Conservation (phyloP, 2,329 filamentous ascomycete species). For the Pseudogymnoascus sp. region DNA sequence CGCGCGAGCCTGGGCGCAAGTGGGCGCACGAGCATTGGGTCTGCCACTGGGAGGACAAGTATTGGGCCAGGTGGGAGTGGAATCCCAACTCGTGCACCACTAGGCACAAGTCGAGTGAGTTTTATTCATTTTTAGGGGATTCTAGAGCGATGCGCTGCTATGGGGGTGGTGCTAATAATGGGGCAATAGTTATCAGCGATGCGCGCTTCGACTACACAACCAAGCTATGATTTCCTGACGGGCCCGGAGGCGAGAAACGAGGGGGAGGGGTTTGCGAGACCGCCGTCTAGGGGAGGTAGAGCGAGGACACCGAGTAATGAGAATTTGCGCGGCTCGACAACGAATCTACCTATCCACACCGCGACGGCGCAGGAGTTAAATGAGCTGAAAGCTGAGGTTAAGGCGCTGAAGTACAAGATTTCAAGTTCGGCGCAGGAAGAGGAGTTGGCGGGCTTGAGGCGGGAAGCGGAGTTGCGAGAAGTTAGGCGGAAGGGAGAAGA, state of each 20-base stretch:
- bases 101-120: neutral
- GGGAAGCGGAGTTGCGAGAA: conserved; percentile 77
- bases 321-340: conserved; percentile 46
- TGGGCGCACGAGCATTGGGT: neutral
- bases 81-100: neutral
- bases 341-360: conserved; percentile 29
- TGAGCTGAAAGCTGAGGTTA: conserved; percentile 80
- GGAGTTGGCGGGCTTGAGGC: conserved; percentile 67
- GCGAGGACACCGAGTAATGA: conserved; percentile 28
- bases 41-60: neutral
- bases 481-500: conserved; percentile 73
- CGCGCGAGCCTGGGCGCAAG: neutral
- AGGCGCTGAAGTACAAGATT: conserved; percentile 78
- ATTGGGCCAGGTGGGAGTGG: neutral
- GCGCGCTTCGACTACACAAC: conserved; percentile 41
- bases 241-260: conserved; percentile 35
- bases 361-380: conserved; percentile 44
- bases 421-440: conserved; percentile 82
- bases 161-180: neutral
- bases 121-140: neutral
- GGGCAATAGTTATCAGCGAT: conserved; percentile 35
- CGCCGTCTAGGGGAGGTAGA: conserved; percentile 28
- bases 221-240: conserved; percentile 51
- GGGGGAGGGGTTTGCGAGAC: conserved; percentile 26
- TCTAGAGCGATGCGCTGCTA: neutral